Conservation (phyloP, 192 early-diverging fungal species). For the Rhizoclosmatium globosum region DNA sequence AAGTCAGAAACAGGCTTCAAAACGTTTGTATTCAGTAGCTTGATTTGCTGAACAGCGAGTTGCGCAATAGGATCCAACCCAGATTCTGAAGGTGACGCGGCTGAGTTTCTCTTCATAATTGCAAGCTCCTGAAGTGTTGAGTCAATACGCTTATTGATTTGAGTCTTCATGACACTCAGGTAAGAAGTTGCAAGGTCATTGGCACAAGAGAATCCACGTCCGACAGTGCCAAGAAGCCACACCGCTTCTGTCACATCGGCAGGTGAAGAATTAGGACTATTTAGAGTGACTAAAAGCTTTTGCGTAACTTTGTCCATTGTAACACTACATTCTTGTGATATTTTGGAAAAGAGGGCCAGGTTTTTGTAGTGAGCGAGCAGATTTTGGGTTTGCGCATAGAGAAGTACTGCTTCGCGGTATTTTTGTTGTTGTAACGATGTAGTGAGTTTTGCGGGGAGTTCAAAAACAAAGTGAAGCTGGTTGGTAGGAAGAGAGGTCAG, state of each 20-base stretch:
- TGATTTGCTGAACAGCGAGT: constrained; percentile 20
- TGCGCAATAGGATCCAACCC: constrained; percentile 6
- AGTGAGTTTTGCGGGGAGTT: constrained; percentile 79
- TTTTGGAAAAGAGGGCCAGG: constrained; percentile 78
- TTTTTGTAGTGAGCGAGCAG: constrained; percentile 81
- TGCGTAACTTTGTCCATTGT: constrained; percentile 78
- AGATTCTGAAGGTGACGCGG: background rate
- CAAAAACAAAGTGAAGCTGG: constrained; percentile 87
- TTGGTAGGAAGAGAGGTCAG: background rate
- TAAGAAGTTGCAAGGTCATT: constrained; percentile 45
- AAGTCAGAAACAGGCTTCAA: constrained; percentile 25
- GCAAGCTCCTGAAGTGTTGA: background rate
- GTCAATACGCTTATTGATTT: constrained; percentile 21
- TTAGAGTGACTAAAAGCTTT: constrained; percentile 65
- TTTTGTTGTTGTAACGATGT: constrained; percentile 62
- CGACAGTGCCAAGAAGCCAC: constrained; percentile 41
- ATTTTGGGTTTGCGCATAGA: constrained; percentile 74
- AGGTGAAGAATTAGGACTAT: constrained; percentile 29
- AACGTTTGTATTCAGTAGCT: constrained; percentile 17
- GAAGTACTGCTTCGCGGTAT: constrained; percentile 79
- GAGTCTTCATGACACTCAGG: constrained; percentile 30
- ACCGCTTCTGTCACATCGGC: constrained; percentile 61
- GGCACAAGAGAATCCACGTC: constrained; percentile 29
- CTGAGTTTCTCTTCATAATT: background rate
- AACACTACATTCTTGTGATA: constrained; percentile 80